Conservation (phyloP, 768 basidiomycete genomes). For the Udeniomyces megalosporus region DNA sequence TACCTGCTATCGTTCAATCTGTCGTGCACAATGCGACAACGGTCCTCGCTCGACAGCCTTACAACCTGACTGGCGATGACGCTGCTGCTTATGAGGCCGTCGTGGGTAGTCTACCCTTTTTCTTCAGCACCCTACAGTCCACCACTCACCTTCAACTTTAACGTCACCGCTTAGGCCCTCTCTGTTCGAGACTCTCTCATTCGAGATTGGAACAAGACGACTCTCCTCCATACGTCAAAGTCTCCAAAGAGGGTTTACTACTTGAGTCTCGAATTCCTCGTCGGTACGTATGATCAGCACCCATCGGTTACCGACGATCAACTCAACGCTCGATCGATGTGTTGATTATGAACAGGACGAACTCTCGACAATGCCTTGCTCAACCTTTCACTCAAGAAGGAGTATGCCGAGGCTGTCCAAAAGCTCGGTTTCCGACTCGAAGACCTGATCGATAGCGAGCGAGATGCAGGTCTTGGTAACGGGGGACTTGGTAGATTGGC, state of each 20-base stretch:
- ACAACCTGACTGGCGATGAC: conserved; percentile 49
- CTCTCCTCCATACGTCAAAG: conserved; percentile 30
- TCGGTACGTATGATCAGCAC: background rate
- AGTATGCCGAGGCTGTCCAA: conserved; percentile 50
- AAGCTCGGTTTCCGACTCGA: conserved; percentile 54
- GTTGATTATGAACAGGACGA: too few relatives aligned
- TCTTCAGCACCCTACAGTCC: too few relatives aligned
- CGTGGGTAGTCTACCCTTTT: conserved; percentile 23
- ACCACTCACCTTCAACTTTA: background rate
- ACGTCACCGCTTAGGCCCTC: conserved; percentile 35
- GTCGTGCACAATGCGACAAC: conserved; percentile 28
- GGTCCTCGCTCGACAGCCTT: conserved; percentile 74
- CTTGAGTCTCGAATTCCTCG: conserved; percentile 82
- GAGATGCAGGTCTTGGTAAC: conserved; percentile 74
- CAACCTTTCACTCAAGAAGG: conserved; percentile 67
- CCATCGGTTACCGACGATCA: too few relatives aligned
- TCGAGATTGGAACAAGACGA: conserved; percentile 65
- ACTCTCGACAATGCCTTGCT: conserved; percentile 52
- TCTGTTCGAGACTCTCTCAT: conserved; percentile 67
- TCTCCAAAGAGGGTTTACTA: conserved; percentile 34
- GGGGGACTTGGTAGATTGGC: conserved; percentile 79
- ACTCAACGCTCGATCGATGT: too few relatives aligned
- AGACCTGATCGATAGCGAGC: conserved; percentile 46
- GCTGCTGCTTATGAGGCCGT: conserved; percentile 78
- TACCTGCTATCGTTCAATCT: background rate